These are phyloP conservation scores for Cryptococcus sp. DNA, from an alignment of 1,284 basidiomycete species.

Conservation along the genomic window DNA sequence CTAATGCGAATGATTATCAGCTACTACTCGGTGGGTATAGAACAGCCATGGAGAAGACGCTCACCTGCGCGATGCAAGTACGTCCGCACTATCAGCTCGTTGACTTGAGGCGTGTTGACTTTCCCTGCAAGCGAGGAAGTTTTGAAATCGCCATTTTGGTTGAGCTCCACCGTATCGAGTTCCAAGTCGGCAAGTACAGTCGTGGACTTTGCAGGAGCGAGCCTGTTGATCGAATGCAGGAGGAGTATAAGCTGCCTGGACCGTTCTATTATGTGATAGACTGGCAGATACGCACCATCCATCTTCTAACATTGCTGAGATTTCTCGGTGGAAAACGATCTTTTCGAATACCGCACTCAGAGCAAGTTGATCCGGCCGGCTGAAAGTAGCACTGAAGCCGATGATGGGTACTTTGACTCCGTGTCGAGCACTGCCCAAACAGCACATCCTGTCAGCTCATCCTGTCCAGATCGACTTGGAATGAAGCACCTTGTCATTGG, in stretches of 20 bases:
- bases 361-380: conserved; percentile 85
- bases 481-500: conserved; percentile 23
- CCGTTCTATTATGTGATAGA: neutral
- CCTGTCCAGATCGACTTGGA: neutral
- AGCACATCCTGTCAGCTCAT: too few species aligned
- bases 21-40: neutral
- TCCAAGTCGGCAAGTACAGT: conserved; percentile 73
- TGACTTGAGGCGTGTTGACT: conserved; percentile 75
- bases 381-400: conserved; percentile 95
- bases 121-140: conserved; percentile 71
- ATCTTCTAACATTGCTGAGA: conserved; percentile 88
- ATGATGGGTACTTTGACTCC: conserved; percentile 69
- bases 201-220: conserved; percentile 80
- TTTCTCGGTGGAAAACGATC: conserved; percentile 94
- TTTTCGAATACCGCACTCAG: conserved; percentile 84
- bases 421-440: conserved; percentile 6
- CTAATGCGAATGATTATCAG: conserved; percentile 41
- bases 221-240: conserved; percentile 57
- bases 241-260: neutral
- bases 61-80: conserved; percentile 79
- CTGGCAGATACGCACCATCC: conserved; percentile 65
- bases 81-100: conserved; percentile 71
- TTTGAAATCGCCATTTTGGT: conserved; percentile 73
- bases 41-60: conserved; percentile 14
- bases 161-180: conserved; percentile 67